Conservation (phyloP, 305 asterid genomes). For the Andrographis paniculata region DNA sequence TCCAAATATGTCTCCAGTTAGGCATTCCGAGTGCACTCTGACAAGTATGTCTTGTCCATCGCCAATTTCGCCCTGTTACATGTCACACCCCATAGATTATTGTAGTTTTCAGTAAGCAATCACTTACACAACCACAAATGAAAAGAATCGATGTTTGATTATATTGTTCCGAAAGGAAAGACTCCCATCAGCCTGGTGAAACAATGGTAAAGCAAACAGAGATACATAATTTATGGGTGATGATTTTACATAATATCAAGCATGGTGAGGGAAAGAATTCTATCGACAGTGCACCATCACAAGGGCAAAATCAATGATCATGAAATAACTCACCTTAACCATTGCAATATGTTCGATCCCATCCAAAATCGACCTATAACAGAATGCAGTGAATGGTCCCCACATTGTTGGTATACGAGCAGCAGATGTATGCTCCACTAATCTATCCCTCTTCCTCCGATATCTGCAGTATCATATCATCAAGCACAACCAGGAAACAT, state of each 20-base stretch:
- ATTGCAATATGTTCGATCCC: conserved; percentile 96
- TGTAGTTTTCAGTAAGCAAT: neutral
- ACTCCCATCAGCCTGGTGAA: too few species aligned
- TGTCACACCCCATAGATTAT: conserved; percentile 9
- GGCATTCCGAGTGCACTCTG: conserved; percentile 94
- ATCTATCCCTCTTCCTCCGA: conserved; percentile 80
- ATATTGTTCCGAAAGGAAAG: too few species aligned
- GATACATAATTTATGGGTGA: too few species aligned
- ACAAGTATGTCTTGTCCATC: conserved; percentile 85
- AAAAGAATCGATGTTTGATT: too few species aligned
- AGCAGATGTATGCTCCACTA: conserved; percentile 82
- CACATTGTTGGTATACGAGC: conserved; percentile 92
- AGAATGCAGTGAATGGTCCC: conserved; percentile 95
- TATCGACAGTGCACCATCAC: neutral
- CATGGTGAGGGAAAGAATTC: too few species aligned
- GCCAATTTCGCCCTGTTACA: conserved; percentile 80
- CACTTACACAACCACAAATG: neutral
- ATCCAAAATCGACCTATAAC: conserved; percentile 82
- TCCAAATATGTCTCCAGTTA: conserved; percentile 95
- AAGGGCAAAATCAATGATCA: neutral
- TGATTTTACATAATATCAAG: too few species aligned
- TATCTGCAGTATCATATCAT: conserved; percentile 54
- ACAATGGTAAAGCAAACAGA: too few species aligned
- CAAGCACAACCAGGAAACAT: neutral
- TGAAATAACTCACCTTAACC: conserved; percentile 72